phyloP scores from a whole-genome alignment of 352 stramenopile species.

The Phytophthora uliginosa region DNA sequence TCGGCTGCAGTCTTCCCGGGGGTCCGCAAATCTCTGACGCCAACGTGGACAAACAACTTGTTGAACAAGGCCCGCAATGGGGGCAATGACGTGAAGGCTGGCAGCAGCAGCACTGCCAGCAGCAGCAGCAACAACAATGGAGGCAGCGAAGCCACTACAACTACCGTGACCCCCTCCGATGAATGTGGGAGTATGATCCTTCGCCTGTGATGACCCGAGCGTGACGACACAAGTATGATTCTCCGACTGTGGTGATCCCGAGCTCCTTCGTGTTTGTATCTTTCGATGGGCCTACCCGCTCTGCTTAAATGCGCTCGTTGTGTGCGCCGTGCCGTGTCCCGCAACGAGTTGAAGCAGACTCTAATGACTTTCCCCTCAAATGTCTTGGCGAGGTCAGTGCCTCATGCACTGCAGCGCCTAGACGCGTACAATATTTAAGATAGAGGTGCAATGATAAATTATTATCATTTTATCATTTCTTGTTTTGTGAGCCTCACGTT shows the following conservation, averaged over 20 bases:
- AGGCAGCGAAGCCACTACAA: neutral
- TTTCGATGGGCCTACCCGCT: slow-evolving; percentile 23
- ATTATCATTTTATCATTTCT: neutral
- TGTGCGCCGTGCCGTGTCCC: slow-evolving; percentile 12
- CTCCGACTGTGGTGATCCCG: slow-evolving; percentile 7
- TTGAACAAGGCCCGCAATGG: neutral
- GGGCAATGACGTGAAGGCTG: neutral
- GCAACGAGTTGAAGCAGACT: slow-evolving; percentile 38
- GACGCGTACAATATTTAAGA: slow-evolving; percentile 27
- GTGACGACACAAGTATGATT: slow-evolving; percentile 2
- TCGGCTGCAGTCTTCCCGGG: slow-evolving; percentile 14
- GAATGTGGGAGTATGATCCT: slow-evolving; percentile 23
- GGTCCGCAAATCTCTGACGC: slow-evolving; percentile 11
- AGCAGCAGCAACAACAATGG: slow-evolving; percentile 6
- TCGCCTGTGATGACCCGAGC: slow-evolving; percentile 5
- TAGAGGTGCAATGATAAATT: slow-evolving; percentile 21
- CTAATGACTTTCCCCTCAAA: slow-evolving; percentile 31
- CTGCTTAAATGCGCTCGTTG: slow-evolving; percentile 37
- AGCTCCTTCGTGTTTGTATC: slow-evolving; percentile 23
- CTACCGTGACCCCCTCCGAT: slow-evolving; percentile 21
- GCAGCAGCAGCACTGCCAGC: slow-evolving; percentile 3
- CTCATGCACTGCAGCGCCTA: slow-evolving; percentile 1
- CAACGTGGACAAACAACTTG: slow-evolving; percentile 5
- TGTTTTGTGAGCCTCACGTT: too few species aligned
- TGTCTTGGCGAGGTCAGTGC: slow-evolving; percentile 19